Evolutionary conservation across 2,329 filamentous ascomycete genomes (phyloP), one percentile per base, ranked within the genome.

Genomic region (Colletotrichum truncatum): DNA sequence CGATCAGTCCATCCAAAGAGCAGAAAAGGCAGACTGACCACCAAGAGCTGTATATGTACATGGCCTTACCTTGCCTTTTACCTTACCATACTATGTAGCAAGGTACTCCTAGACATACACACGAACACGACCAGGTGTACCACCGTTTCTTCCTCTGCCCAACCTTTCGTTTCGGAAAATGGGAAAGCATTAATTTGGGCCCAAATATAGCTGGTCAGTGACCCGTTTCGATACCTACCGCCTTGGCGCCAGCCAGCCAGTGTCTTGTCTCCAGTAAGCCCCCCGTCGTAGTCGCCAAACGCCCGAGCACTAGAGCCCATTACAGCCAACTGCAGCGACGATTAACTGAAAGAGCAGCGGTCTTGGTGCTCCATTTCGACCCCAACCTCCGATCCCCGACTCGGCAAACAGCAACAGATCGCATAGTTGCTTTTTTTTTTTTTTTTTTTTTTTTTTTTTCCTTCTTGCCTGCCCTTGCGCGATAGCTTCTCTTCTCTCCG

Each of bases 321-420:
- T 23, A 46, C 18, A 46, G 43, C 23, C 23, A 10, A 52, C 12
- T 14, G 48, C 48, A 14, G 30, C 48, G 30, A 36, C 18, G 28
- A 23, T n/a, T n/a, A n/a, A n/a, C n/a, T n/a, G n/a, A n/a, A n/a
- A n/a, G n/a, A n/a, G n/a, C n/a, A 16, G 45, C 39, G 41, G 54
- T 16, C 26, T 8, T 46, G 39, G 26, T 57, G 18, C 57, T 64
- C 54, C 60, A 64, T 62, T 51, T 46, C 48, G 59, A 59, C 62
- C 62, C 62, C 62, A 62, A 65, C 62, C 62, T 62, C 62, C 56
- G 62, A 61, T 65, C 34, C 56, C 48, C 62, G 57, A 65, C 57
- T 52, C 51, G 57, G 61, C 38, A 58, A 60, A 28, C 62, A 43
- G 39, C 57, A 54, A 49, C 62, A 41, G 43, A 55, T 65, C 62